Evolutionary conservation across 106 monocot genomes (phyloP).

Genomic region (Phalaenopsis equestris): DNA sequence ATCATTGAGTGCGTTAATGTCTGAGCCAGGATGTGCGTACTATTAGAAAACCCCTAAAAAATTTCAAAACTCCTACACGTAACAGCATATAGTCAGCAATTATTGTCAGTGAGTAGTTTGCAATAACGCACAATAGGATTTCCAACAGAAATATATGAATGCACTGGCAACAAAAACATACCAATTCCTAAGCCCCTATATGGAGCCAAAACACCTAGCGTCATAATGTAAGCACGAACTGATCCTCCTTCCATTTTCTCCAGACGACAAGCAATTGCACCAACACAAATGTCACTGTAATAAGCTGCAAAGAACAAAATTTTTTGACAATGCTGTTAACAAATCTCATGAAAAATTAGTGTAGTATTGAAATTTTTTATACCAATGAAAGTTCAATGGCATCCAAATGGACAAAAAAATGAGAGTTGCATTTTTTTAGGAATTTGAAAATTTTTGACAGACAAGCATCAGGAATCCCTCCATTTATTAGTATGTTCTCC

Average conservation of each 20-base stretch:
- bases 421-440: not conserved
- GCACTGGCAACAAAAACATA: conserved; percentile 11
- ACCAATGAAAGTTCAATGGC: not conserved
- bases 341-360: not conserved
- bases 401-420: not conserved
- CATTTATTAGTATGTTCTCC: not conserved
- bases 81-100: not conserved
- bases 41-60: not conserved
- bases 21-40: too few species aligned
- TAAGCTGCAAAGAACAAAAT: conserved; percentile 43
- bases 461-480: not conserved
- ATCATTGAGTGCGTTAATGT: too few species aligned
- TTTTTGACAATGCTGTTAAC: not conserved
- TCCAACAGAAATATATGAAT: not conserved
- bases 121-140: not conserved
- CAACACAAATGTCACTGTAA: conserved; percentile 91
- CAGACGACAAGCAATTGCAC: conserved; percentile 82
- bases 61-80: not conserved
- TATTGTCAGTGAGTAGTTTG: not conserved
- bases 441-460: not conserved
- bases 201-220: conserved; percentile 87
- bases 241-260: conserved; percentile 84
- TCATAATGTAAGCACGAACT: conserved; percentile 81
- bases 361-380: not conserved
- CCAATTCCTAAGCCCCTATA: conserved; percentile 85